Evolutionary conservation across 768 basidiomycete species (phyloP).

Genomic region (Xerocomus spinulosus): DNA sequence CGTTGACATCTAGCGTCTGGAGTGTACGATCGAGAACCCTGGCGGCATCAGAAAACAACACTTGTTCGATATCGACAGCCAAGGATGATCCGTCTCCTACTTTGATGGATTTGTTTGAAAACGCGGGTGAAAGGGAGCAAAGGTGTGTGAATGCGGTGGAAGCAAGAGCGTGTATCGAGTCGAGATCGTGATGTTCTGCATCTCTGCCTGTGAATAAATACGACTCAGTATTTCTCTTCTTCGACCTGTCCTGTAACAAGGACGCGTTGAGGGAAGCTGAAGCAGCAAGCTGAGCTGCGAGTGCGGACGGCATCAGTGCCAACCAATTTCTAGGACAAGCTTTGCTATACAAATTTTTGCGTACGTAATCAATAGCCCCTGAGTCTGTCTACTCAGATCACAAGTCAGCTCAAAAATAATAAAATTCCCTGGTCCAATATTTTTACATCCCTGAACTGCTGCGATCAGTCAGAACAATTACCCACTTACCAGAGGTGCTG

Average conservation of each 20-base stretch:
- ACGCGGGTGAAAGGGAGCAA: conserved; percentile 50
- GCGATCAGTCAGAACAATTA: too few species aligned
- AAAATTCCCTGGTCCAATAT: too few species aligned
- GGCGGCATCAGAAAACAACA: conserved; percentile 76
- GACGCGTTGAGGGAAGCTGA: conserved; percentile 74
- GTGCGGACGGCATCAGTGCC: conserved; percentile 57
- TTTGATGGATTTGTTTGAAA: conserved; percentile 29
- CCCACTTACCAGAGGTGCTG: too few species aligned
- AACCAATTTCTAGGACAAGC: background rate
- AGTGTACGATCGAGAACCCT: conserved; percentile 77
- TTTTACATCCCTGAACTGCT: too few species aligned
- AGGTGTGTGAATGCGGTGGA: conserved; percentile 76
- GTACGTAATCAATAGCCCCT: conserved; percentile 10
- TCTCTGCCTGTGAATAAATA: conserved; percentile 85
- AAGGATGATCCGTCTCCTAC: conserved; percentile 14
- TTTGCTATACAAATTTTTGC: background rate
- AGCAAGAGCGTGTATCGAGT: conserved; percentile 78
- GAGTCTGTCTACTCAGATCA: background rate
- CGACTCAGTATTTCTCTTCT: conserved; percentile 62
- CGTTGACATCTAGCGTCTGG: conserved; percentile 56
- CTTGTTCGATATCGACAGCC: conserved; percentile 51
- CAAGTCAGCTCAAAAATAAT: too few species aligned
- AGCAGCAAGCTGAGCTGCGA: conserved; percentile 78
- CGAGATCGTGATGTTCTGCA: conserved; percentile 82
- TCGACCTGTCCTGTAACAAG: conserved; percentile 60